Percentiles rank a stretch among this genome's conserved stretches.
Conservation (phyloP, 192 early-diverging fungal genomes). For the Kappamyces sp. region DNA sequence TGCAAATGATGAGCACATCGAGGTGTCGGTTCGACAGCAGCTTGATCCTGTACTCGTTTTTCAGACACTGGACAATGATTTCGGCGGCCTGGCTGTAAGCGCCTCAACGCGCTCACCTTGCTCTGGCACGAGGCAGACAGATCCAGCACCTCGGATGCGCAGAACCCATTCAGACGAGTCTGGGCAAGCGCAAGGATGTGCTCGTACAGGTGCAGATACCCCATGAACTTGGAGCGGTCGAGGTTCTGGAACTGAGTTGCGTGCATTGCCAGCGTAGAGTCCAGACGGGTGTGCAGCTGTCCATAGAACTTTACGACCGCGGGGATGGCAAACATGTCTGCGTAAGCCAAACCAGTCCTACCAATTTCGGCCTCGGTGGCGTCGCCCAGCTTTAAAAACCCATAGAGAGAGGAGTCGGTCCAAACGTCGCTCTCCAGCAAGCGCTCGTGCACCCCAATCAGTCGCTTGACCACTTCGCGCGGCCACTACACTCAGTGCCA, state of each 20-base stretch:
- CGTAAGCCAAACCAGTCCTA: too few relatives aligned
- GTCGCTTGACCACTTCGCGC: not conserved
- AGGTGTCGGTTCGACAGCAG: slow-evolving; percentile 14
- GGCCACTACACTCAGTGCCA: not conserved
- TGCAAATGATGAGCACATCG: slow-evolving; percentile 11
- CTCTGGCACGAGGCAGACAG: slow-evolving; percentile 1
- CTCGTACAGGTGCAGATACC: slow-evolving; percentile 8
- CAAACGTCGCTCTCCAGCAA: slow-evolving; percentile 3
- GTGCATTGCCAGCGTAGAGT: too few relatives aligned
- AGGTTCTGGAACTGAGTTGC: not conserved
- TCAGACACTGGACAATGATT: slow-evolving; percentile 11
- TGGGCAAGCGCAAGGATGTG: not conserved
- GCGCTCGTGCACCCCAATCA: slow-evolving; percentile 11
- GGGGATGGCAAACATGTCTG: too few relatives aligned
- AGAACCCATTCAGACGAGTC: slow-evolving; percentile 1
- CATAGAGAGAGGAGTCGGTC: slow-evolving; percentile 6
- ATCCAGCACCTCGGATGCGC: not conserved
- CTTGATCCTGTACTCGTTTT: slow-evolving; percentile 1
- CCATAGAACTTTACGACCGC: not conserved
- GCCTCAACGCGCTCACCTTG: not conserved
- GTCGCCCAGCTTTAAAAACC: slow-evolving; percentile 2
- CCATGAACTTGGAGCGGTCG: slow-evolving; percentile 8
- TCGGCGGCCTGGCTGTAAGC: not conserved
- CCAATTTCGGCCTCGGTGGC: too few relatives aligned
- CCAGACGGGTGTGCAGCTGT: not conserved